Conservation (phyloP, 768 basidiomycete species). For the Termitomyces sp. region DNA sequence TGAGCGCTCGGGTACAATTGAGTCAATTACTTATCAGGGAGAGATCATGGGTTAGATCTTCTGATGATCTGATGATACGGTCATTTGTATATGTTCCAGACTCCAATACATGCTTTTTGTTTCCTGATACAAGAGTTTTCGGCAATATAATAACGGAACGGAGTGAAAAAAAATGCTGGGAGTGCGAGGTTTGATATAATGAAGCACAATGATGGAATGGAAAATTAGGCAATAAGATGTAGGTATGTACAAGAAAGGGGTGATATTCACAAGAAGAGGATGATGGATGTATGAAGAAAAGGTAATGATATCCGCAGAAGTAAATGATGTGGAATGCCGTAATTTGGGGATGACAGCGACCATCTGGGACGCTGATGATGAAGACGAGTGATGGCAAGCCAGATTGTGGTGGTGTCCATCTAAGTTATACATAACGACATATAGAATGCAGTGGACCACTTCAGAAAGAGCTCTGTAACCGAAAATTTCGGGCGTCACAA, state of each 20-base stretch:
- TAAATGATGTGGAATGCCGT: constrained; percentile 12
- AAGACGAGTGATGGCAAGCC: constrained; percentile 9
- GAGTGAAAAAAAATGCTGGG: constrained; percentile 13
- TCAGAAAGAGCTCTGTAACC: neutral
- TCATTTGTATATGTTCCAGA: constrained; percentile 12
- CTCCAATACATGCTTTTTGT: constrained; percentile 7
- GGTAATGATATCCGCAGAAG: constrained; percentile 16
- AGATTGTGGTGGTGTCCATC: constrained; percentile 17
- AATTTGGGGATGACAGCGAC: constrained; percentile 3
- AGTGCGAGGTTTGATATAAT: constrained; percentile 15
- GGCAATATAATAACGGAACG: constrained; percentile 11
- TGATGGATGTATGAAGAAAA: constrained; percentile 3
- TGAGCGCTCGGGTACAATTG: neutral
- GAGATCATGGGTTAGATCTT: neutral
- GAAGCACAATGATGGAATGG: constrained; percentile 16
- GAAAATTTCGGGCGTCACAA: neutral
- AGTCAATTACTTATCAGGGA: neutral
- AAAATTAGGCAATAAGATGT: constrained; percentile 17
- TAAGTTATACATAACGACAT: constrained; percentile 15
- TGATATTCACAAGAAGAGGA: constrained; percentile 9
- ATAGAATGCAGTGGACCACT: constrained; percentile 8
- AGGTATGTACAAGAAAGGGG: constrained; percentile 17
- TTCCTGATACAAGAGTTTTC: constrained; percentile 10
- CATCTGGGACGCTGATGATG: constrained; percentile 10
- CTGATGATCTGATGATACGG: neutral